Percentiles rank a stretch among this genome's conserved stretches.
Conservation (phyloP, 2,329 filamentous ascomycete species). For the Thermoascus crustaceus region DNA sequence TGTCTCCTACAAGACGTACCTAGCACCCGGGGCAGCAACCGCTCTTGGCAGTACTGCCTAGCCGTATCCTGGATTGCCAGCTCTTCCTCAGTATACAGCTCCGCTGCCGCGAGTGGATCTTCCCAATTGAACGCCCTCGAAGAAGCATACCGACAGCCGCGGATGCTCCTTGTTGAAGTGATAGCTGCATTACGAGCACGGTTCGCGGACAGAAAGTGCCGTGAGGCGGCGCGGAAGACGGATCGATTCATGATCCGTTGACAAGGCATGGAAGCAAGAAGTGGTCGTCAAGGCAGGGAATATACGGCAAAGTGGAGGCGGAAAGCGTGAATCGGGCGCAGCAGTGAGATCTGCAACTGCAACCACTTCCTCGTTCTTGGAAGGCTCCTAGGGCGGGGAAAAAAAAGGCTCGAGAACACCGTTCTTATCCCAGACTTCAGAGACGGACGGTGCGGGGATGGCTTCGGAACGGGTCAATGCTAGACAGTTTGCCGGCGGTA, state of each 20-base stretch:
- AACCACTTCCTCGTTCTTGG: no score
- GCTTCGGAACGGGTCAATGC: no score
- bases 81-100: conserved; percentile 82
- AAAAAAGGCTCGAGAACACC: no score
- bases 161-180: conserved; percentile 4
- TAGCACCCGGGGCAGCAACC: conserved; percentile 73
- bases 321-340: no score
- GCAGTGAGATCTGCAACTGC: no score
- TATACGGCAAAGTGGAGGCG: no score
- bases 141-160: conserved; percentile 21
- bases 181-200: conserved; percentile 13
- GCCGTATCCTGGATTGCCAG: conserved; percentile 82
- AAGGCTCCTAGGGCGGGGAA: no score
- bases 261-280: conserved; percentile 4
- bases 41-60: conserved; percentile 88
- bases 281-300: conserved; percentile 2
- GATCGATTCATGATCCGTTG: conserved; percentile 23
- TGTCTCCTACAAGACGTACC: conserved; percentile 46
- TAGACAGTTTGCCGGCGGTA: no score
- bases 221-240: conserved; percentile 23
- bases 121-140: conserved; percentile 70
- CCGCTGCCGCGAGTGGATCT: conserved; percentile 69
- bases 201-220: conserved; percentile 18
- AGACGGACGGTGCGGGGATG: no score
- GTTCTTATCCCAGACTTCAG: no score